Base-by-base conservation (phyloP, 257 asterid species). In the Knoxia roxburghii region DNA sequence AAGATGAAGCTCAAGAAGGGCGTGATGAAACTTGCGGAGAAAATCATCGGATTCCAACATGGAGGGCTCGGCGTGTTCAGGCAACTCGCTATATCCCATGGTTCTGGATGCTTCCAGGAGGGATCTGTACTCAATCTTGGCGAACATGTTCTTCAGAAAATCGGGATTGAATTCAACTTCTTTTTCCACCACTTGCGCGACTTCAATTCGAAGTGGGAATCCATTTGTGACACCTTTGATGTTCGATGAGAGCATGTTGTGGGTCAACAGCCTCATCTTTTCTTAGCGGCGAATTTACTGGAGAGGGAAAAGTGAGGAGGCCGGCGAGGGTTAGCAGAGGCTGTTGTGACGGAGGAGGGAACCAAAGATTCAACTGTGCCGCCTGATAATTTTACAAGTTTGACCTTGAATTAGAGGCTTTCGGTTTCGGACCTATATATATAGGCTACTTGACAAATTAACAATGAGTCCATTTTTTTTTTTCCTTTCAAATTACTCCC, bases 1-100 rank as follows among this genome's bases (percentile, higher is more conserved):
- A 1, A 93, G 94, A 69, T 93, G 97, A 62, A 93, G 87, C 84
- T 90, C 96, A 1, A 93, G 88, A 6, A 93, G 94, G 3, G 96
- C 97, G 52, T 93, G 98, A 57, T 92, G 97, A 63, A 92, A 81
- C 86, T 75, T 89, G 0, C 63, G 83, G 30, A 89, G 95, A 21
- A 93, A 93, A 35, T 83, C 98, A 15, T 86, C 91, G 2, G 95
- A 90, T 20, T 89, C 85, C 20, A 92, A 84, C 91, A 87, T 77
- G 57, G 97, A 53, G n/a, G 88, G 69, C 0, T 92, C 97, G 5
- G 76, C 93, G 11, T 65, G 65, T 8, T 83, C 86, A 0, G 97
- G 97, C 32, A 92, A 79, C 72, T 92, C 98, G 0, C 76, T 40
- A 62, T 86, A 92, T 9, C 98, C 98, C 77, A 92, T 76, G 72